These are phyloP conservation scores for Taxawa tesnikishii DNA, from an alignment of 2,329 filamentous ascomycete species.

Conservation along the genomic window DNA sequence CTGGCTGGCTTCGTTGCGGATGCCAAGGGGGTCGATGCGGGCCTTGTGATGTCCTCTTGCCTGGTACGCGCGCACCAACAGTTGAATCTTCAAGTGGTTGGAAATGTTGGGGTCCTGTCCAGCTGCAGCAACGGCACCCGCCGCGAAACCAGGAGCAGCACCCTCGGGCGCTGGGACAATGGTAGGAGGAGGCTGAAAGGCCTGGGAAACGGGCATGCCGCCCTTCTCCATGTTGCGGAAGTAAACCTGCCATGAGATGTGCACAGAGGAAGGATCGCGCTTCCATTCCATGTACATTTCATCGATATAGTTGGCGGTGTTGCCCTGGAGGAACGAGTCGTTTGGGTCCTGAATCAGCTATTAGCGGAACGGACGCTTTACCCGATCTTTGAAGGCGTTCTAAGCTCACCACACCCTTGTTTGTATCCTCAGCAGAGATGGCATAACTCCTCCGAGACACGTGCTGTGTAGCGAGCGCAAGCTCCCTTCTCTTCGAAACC, in stretches of 20 bases:
- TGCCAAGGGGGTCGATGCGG: constrained; percentile 90
- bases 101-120: constrained; percentile 70
- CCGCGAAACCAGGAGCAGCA: constrained; percentile 59
- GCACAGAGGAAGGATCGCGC: constrained; percentile 81
- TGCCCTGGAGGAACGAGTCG: constrained; percentile 93
- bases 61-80: constrained; percentile 94
- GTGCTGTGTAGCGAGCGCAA: constrained; percentile 28
- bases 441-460: constrained; percentile 45
- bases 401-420: constrained; percentile 47
- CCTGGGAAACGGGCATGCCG: constrained; percentile 94
- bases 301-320: constrained; percentile 97
- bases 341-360: constrained; percentile 65
- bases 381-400: no score
- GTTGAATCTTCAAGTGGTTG: constrained; percentile 96
- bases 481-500: constrained; percentile 33
- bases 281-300: constrained; percentile 99
- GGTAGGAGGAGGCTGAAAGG: constrained; percentile 90
- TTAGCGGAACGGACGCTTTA: no score
- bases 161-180: constrained; percentile 74
- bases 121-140: constrained; percentile 50
- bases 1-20: constrained; percentile 71
- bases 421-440: constrained; percentile 43
- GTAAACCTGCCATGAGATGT: constrained; percentile 98
- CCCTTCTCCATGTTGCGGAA: constrained; percentile 99
- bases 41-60: constrained; percentile 97